A percentile compares a stretch with the other conserved stretches of the same genome.
Conservation (phyloP, 768 basidiomycete species). For the Rossbeevera mucosa region DNA sequence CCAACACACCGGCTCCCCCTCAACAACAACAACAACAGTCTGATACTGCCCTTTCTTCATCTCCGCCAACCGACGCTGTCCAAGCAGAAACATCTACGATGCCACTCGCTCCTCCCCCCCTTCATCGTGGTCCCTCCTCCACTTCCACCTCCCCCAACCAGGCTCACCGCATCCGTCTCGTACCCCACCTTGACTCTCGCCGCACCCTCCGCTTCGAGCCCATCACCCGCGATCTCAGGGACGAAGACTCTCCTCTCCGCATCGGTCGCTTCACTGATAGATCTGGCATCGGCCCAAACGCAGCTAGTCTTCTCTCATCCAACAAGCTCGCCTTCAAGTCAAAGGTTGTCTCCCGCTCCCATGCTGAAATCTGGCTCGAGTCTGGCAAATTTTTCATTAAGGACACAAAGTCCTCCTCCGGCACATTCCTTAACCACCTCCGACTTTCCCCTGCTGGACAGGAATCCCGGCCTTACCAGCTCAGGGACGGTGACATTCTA, state of each 20-base stretch:
- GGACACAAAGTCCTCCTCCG: constrained; percentile 85
- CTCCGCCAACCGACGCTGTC: constrained; percentile 15
- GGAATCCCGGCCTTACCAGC: constrained; percentile 69
- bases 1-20: not conserved
- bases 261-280: constrained; percentile 95
- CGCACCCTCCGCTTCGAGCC: constrained; percentile 90
- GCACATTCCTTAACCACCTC: constrained; percentile 95
- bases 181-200: constrained; percentile 89
- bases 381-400: constrained; percentile 73
- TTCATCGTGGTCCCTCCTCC: constrained; percentile 18
- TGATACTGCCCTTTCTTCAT: constrained; percentile 4
- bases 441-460: constrained; percentile 78
- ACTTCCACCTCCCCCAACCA: constrained; percentile 20
- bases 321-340: constrained; percentile 91
- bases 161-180: constrained; percentile 81
- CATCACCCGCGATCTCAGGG: constrained; percentile 77
- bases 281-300: constrained; percentile 59
- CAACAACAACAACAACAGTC: not conserved
- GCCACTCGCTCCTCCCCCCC: constrained; percentile 20
- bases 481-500: constrained; percentile 91
- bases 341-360: constrained; percentile 91
- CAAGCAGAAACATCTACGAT: constrained; percentile 3
- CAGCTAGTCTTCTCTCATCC: constrained; percentile 63
- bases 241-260: constrained; percentile 66
- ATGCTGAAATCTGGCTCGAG: constrained; percentile 92